Conservation (phyloP, 1,139 yeast genomes). For the Schizosaccharomyces versatilis region DNA sequence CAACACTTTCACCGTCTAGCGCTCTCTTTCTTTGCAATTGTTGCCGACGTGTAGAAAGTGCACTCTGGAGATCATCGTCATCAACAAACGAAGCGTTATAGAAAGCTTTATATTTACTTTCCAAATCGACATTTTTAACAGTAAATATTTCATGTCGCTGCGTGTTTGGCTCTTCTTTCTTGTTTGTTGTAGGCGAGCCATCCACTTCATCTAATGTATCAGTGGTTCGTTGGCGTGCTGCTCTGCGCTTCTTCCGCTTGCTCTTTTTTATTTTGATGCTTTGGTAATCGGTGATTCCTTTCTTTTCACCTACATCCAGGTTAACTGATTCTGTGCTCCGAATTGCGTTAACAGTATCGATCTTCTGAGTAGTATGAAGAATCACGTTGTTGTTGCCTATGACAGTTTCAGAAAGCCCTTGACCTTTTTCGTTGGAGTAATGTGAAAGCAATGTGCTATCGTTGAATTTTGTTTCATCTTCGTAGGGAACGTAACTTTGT, state of each 20-base stretch:
- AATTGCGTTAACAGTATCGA: conserved; percentile 9
- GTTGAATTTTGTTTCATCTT: conserved; percentile 13
- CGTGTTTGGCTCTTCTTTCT: too few relatives aligned
- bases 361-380: conserved; percentile 16
- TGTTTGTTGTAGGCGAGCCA: too few relatives aligned
- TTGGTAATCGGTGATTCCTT: too few relatives aligned
- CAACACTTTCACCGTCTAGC: conserved; percentile 22
- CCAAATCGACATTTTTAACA: too few relatives aligned
- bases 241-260: too few relatives aligned
- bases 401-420: conserved; percentile 16
- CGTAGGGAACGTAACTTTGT: conserved; percentile 13
- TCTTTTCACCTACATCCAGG: too few relatives aligned
- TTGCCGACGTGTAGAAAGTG: conserved; percentile 25
- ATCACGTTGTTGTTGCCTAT: conserved; percentile 14
- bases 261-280: too few relatives aligned
- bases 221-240: too few relatives aligned
- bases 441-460: neutral
- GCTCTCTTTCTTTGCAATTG: conserved; percentile 20
- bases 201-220: too few relatives aligned
- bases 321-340: neutral
- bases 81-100: conserved; percentile 22
- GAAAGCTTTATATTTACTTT: neutral
- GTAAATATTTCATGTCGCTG: too few relatives aligned
- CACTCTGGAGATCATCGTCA: conserved; percentile 29
- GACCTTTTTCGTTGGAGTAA: too few relatives aligned